phyloP scores from a whole-genome alignment of 2,329 filamentous ascomycete genomes.

The Ceratocystis albifundus region DNA sequence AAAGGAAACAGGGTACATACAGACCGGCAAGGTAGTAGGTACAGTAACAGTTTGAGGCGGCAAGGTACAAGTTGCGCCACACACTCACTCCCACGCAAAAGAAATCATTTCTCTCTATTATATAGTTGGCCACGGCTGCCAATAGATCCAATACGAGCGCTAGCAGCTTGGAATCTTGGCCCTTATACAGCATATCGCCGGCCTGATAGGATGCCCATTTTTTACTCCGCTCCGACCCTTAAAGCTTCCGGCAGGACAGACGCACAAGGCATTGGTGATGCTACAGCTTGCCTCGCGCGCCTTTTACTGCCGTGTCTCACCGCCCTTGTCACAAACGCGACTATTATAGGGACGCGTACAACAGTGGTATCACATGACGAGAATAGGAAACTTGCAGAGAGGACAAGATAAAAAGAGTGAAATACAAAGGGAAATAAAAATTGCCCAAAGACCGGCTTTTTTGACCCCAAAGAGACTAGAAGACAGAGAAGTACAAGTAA shows the following conservation, averaged over 20 bases:
- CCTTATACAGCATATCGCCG: too few species aligned
- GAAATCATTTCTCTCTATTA: too few species aligned
- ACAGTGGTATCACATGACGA: neutral
- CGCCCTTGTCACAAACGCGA: conserved; percentile 2
- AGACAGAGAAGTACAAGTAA: conserved; percentile 5
- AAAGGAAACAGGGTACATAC: neutral
- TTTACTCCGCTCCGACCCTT: too few species aligned
- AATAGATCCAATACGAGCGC: too few species aligned
- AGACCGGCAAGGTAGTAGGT: neutral
- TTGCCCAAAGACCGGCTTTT: conserved; percentile 5
- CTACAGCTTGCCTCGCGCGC: neutral
- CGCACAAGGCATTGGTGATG: neutral
- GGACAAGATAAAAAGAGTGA: neutral
- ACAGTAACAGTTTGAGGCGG: neutral
- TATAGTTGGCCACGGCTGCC: too few species aligned
- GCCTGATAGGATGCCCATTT: too few species aligned
- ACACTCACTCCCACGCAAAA: too few species aligned
- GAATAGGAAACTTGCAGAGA: neutral
- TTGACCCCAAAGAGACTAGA: neutral
- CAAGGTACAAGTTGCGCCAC: neutral
- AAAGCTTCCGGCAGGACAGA: too few species aligned
- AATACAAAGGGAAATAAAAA: conserved; percentile 1
- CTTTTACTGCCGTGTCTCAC: neutral
- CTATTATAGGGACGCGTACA: neutral
- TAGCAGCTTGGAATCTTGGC: too few species aligned